Evolutionary conservation across 1,284 basidiomycete species (phyloP).

Genomic region (Anthracocystis setariae): DNA sequence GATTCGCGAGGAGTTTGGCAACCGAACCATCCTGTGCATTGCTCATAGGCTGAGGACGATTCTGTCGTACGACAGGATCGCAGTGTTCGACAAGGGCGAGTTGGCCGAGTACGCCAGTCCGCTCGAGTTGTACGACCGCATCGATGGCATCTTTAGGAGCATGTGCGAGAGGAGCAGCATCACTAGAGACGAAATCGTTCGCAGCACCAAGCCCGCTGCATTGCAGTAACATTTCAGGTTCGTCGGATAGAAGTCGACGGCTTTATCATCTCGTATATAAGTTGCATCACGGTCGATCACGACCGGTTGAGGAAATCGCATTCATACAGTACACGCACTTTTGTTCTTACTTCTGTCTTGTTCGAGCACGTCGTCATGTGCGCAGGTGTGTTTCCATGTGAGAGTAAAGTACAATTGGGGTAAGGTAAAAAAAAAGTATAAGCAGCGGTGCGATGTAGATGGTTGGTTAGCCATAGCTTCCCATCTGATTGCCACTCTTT

Average conservation of each 20-base stretch:
- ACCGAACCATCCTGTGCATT: conserved; percentile 82
- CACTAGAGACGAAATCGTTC: conserved; percentile 71
- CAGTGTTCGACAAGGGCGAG: conserved; percentile 79
- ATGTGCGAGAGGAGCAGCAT: conserved; percentile 81
- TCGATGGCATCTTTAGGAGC: conserved; percentile 74
- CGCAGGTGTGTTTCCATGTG: background rate
- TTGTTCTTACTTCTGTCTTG: background rate
- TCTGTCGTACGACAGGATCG: conserved; percentile 80
- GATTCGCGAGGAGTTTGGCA: conserved; percentile 82
- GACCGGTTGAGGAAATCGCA: background rate
- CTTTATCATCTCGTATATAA: background rate
- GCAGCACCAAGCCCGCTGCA: conserved; percentile 15
- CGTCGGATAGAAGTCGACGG: no score
- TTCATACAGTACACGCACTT: background rate
- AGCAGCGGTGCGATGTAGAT: no score
- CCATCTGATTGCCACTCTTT: conserved; percentile 53
- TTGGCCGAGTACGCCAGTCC: conserved; percentile 80
- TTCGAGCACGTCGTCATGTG: background rate
- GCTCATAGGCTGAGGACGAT: conserved; percentile 81
- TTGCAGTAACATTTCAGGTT: conserved; percentile 1
- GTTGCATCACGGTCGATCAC: background rate
- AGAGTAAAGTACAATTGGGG: background rate
- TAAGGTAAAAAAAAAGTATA: no score
- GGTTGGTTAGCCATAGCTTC: conserved; percentile 28
- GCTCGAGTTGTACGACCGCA: conserved; percentile 72